Base-by-base conservation (phyloP, 306 rosid species). In the Vicia villosa region DNA sequence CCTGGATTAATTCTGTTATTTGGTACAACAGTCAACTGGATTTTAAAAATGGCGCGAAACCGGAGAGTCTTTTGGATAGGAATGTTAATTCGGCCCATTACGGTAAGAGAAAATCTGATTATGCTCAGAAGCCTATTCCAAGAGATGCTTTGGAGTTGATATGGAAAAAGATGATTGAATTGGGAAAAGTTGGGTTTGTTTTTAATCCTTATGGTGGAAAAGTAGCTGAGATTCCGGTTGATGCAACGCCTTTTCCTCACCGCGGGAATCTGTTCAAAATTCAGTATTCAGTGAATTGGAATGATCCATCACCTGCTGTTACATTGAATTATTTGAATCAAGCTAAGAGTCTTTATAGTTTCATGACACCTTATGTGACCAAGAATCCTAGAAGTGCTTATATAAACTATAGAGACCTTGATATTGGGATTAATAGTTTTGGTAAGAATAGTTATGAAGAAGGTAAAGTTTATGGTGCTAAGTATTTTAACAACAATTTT, bases 141-240 rank as follows among this genome's bases (percentile, higher is more conserved):
- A n/a, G n/a, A n/a, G n/a, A n/a, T n/a, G n/a, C n/a, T n/a, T n/a
- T n/a, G n/a, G n/a, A n/a, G n/a, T n/a, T n/a, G n/a, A n/a, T n/a
- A n/a, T n/a, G n/a, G n/a, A n/a, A n/a, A n/a, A n/a, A n/a, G n/a
- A n/a, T n/a, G n/a, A n/a, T n/a, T n/a, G n/a, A n/a, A n/a, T 66
- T 87, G 47, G 80, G 71, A 37, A 57, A 47, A 11, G 66, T 63
- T 2, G 9, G 9, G 11, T 49, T 87, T 13, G 72, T 69, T 11
- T 80, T 82, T 66, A 78, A 87, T 32, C 89, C 92, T 28, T 87
- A 87, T 36, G 89, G 92, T 19, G 92, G 92, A 77, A 83, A 63
- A 76, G 83, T 87, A 91, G 61, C 61, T 26, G 76, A 82, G 80
- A 82, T 91, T 77, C 40, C 87, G 2, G 72, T 80, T 14, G 16